Percentiles rank a stretch among this genome's conserved stretches.
phyloP scores from a whole-genome alignment of 2,329 filamentous ascomycete genomes.

The Daldinia sp. region DNA sequence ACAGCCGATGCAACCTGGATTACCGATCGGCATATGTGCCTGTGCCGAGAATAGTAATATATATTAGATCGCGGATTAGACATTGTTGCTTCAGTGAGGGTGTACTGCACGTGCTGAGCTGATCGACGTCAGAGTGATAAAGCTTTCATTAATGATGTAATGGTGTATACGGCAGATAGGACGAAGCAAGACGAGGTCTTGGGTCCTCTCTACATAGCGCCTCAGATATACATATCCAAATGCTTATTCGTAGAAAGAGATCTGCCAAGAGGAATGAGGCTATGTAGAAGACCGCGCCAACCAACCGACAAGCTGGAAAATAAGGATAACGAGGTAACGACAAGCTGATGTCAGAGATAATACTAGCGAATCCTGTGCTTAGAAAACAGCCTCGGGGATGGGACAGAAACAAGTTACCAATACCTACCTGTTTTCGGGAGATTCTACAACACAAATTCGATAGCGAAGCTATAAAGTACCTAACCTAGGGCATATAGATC shows the following conservation, averaged over 20 bases:
- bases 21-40: slow-evolving; percentile 11
- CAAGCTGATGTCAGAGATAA: not conserved
- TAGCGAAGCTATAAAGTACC: not conserved
- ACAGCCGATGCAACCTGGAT: not conserved
- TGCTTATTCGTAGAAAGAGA: not conserved
- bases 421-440: not conserved
- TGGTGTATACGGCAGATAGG: not conserved
- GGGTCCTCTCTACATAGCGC: not conserved
- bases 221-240: not conserved
- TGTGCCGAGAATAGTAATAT: slow-evolving; percentile 25
- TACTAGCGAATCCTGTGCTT: not conserved
- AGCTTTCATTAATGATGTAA: not conserved
- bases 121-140: not conserved
- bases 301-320: not conserved
- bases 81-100: not conserved
- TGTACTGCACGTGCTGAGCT: not conserved
- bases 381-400: not conserved
- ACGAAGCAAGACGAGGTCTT: not conserved
- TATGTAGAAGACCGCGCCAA: not conserved
- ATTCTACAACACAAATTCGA: not conserved
- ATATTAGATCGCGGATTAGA: slow-evolving; percentile 6
- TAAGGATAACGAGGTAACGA: too few species aligned
- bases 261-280: slow-evolving; percentile 1
- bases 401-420: not conserved
- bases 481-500: not conserved